Evolutionary conservation across 1,139 yeast species (phyloP), one percentile per base, ranked within the genome.

Genomic region (Blastobotrys arbuscula): DNA sequence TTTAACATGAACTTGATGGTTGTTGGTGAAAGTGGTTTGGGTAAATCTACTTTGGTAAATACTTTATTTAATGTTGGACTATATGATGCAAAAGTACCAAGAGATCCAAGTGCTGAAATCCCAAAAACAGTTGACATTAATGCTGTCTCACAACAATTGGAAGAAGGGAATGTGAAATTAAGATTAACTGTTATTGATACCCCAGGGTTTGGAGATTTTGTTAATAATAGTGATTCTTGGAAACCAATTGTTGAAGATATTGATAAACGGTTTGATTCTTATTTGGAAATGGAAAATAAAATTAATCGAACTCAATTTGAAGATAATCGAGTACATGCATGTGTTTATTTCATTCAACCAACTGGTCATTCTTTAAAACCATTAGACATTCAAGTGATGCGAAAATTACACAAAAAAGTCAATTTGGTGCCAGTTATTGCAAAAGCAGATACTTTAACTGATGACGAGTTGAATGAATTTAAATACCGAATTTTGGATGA

Each of bases 311-410:
- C 84, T n/a, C 26, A 37, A 15, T 75, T 90, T 64, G 97, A 89
- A 56, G 72, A 70, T 49, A 89, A 90, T 81, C 83, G 97, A 76
- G 88, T 90, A 65, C 92, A 90, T 69, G 97, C 97, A 50, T 96
- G 97, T 78, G 77, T 90, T 68, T 90, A 90, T 75, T 84, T 94
- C 61, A 86, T 94, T 62, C 97, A 90, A 70, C 98, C 97, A 60
- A 90, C 97, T 21, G 98, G 97, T 51, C 98, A 92, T 69, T 81
- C 89, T 37, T 78, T 92, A 66, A 86, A 83, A 67, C 82, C 96
- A 18, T 76, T 94, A 63, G 99, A 94, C 67, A 82, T 92, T 57
- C 82, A 81, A 53, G 85, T 89, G 61, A 88, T 92, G 92, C 83
- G 83, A 65, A 81, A 82, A 66, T 79, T 92, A 53, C 96, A 89